Evolutionary conservation across 441 rosid genomes (phyloP).

Genomic region (Populus hybrid): DNA sequence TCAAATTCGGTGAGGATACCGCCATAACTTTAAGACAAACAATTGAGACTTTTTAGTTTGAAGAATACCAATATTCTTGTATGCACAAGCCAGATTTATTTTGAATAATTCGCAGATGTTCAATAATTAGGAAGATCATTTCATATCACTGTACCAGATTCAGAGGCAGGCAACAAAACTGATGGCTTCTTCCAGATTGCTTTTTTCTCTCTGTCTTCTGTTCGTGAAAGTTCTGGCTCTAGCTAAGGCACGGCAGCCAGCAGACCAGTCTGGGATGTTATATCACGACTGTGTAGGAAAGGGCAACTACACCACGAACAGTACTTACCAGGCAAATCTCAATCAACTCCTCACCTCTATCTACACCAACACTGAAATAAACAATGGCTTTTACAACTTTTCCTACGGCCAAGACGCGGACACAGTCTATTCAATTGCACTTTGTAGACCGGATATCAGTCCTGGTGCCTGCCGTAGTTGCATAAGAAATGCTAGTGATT

Average conservation of each 20-base stretch:
- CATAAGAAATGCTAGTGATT: no score
- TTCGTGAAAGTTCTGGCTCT: not conserved
- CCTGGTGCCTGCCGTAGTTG: no score
- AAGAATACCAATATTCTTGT: no score
- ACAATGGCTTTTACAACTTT: constrained; percentile 48
- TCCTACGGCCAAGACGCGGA: constrained; percentile 34
- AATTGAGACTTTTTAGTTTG: no score
- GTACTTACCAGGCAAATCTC: no score
- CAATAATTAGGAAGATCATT: not conserved
- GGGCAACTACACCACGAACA: not conserved
- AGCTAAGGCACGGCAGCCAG: not conserved
- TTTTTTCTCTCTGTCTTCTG: not conserved
- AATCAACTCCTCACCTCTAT: no score
- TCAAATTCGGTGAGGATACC: no score
- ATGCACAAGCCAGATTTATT: no score
- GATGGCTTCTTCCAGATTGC: not conserved
- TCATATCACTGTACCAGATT: not conserved
- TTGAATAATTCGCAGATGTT: not conserved
- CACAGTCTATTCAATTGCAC: constrained; percentile 29
- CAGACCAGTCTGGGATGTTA: not conserved
- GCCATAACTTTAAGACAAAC: no score
- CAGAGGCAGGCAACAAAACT: no score
- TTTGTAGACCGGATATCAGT: no score
- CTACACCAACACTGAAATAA: constrained; percentile 3
- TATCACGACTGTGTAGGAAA: not conserved